Base-by-base conservation (phyloP, 176 grass and related monocot species). In the Saccharum spontaneum region DNA sequence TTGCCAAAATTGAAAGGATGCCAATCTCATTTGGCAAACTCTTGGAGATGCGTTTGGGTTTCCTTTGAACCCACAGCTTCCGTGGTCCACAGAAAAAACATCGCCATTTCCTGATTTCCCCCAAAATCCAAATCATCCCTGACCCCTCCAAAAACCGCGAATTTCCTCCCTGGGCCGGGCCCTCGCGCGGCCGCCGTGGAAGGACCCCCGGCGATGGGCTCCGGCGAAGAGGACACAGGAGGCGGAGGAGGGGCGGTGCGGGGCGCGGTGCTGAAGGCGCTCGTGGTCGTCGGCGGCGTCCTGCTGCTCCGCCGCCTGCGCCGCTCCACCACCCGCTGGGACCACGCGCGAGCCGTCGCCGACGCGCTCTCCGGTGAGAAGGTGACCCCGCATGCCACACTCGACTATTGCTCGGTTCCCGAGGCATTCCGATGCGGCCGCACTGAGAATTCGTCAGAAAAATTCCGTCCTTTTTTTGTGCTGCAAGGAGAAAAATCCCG, bases 251-350 rank as follows among this genome's bases (percentile, higher is more conserved):
- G 93, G 66, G 81, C 70, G 54, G 89, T 90, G 16, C 86, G 93
- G 23, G 93, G 97, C 6, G 64, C 88, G 18, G 91, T 92, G 55
- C 88, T 99, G 46, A 95, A 96, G 86, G 93, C 97, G 61, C 88
- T 99, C 50, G 78, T 96, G 61, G 85, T 94, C 38, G 87, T 94
- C 68, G 97, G 97, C 17, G 97, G 97, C 38, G 86, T 90, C 36
- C 76, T 93, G 46, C 85, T 96, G 52, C 82, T 96, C 60, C 94
- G 92, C 84, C 85, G 93, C 79, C 86, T 96, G 66, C 85, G 97
- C 67, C 94, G 94, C 73, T 96, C 97, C 78, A 96, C 97, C 67
- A 96, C 97, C 81, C 88, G 93, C 11, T 96, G 97, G 97, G 97
- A 99, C 78, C 97, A 99, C 70, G 86, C 93, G 70, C 91, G 86